phyloP scores from a whole-genome alignment of 352 stramenopile genomes.

The Globisporangium acanthophoron region DNA sequence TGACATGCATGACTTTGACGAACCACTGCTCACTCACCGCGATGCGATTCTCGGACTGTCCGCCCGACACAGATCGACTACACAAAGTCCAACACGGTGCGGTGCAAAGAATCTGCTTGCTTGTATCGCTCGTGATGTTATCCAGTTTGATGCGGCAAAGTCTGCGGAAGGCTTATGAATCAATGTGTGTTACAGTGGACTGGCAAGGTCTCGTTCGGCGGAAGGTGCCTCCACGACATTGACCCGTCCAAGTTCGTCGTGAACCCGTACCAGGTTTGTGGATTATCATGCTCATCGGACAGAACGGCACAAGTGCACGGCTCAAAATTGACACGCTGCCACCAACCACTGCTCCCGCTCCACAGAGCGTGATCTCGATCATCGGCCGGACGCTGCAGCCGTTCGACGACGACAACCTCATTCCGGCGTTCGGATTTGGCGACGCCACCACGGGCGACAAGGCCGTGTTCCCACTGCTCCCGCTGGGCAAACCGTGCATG shows the following conservation, averaged over 20 bases:
- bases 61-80: slow-evolving; percentile 54
- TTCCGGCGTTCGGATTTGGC: slow-evolving; percentile 74
- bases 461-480: slow-evolving; percentile 46
- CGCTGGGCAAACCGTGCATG: slow-evolving; percentile 28
- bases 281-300: not conserved
- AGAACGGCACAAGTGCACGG: not conserved
- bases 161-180: not conserved
- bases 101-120: not conserved
- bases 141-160: not conserved
- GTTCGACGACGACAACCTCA: slow-evolving; percentile 69
- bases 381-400: slow-evolving; percentile 57
- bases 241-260: slow-evolving; percentile 30
- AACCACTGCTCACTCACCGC: not conserved
- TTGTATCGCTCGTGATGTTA: not conserved
- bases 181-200: slow-evolving; percentile 38
- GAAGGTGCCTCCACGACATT: slow-evolving; percentile 63
- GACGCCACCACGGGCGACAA: slow-evolving; percentile 49
- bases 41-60: not conserved
- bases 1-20: not conserved
- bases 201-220: slow-evolving; percentile 53
- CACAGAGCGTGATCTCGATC: slow-evolving; percentile 58
- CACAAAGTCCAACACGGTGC: slow-evolving; percentile 70
- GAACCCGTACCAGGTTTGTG: slow-evolving; percentile 64
- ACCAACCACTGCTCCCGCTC: no score
- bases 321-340: not conserved